Evolutionary conservation across 768 basidiomycete genomes (phyloP).

Genomic region (Lentinula raphanica): DNA sequence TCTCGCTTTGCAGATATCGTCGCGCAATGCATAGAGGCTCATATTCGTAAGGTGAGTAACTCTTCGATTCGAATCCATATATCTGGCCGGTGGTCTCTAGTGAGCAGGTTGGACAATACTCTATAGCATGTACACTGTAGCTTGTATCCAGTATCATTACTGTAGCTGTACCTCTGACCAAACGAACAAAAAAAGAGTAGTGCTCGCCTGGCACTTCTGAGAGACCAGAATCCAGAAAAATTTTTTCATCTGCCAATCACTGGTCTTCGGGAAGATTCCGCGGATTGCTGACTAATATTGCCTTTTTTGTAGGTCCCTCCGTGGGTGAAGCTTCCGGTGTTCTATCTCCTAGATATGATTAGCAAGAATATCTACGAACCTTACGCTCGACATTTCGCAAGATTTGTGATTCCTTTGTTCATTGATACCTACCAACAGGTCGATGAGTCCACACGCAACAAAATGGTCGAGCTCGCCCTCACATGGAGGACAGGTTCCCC

Average conservation of each 20-base stretch:
- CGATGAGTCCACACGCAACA: slow-evolving; percentile 77
- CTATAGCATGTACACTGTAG: not conserved
- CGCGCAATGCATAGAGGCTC: slow-evolving; percentile 74
- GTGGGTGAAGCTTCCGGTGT: slow-evolving; percentile 87
- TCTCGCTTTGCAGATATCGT: slow-evolving; percentile 74
- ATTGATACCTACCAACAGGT: slow-evolving; percentile 84
- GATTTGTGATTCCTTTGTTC: slow-evolving; percentile 79
- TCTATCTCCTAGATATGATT: slow-evolving; percentile 95
- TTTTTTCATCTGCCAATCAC: slow-evolving; percentile 19
- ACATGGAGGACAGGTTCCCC: slow-evolving; percentile 92
- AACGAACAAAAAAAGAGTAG: not conserved
- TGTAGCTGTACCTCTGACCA: not conserved
- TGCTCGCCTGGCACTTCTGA: not conserved
- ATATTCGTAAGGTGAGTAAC: slow-evolving; percentile 83
- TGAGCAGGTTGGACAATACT: slow-evolving; percentile 22
- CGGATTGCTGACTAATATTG: slow-evolving; percentile 70
- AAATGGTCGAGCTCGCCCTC: slow-evolving; percentile 97
- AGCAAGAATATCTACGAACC: slow-evolving; percentile 95
- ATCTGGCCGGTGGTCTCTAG: slow-evolving; percentile 10
- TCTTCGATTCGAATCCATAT: not conserved
- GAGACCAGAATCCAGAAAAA: slow-evolving; percentile 3
- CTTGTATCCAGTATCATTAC: slow-evolving; percentile 14
- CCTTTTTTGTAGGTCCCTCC: slow-evolving; percentile 69
- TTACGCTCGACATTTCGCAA: slow-evolving; percentile 81
- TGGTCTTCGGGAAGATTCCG: slow-evolving; percentile 26